Percentiles rank a stretch among this genome's conserved stretches.
These are phyloP conservation scores for Trichosporon sp. DNA, from an alignment of 1,284 basidiomycete species.

Conservation along the genomic window DNA sequence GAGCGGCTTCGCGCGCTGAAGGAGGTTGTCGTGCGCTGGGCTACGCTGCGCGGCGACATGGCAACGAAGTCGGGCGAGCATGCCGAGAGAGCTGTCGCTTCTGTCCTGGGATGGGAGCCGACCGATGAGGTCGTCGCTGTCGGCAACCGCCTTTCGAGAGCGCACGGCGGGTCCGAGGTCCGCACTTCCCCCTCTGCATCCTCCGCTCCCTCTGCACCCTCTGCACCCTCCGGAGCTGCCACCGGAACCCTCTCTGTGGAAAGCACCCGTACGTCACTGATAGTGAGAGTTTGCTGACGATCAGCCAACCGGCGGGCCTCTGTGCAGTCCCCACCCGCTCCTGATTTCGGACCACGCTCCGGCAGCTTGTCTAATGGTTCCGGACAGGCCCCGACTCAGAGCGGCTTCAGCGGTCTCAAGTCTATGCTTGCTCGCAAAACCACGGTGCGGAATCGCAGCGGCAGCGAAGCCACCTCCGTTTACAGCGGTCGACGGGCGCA, in stretches of 20 bases:
- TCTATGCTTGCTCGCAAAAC: constrained; percentile 47
- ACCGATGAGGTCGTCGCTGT: constrained; percentile 36
- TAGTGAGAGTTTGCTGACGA: background rate
- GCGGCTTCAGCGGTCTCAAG: constrained; percentile 46
- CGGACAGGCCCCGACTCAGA: constrained; percentile 5
- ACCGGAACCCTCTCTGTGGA: constrained; percentile 13
- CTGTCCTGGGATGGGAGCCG: constrained; percentile 45
- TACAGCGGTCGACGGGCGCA: constrained; percentile 23
- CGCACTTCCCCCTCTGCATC: background rate
- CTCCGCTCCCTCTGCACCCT: too few species aligned
- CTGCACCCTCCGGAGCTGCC: background rate
- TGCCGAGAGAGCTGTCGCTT: constrained; percentile 38
- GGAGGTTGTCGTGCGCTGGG: constrained; percentile 47
- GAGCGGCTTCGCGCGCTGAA: constrained; percentile 43
- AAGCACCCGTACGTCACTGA: constrained; percentile 22
- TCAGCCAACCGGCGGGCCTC: constrained; percentile 13
- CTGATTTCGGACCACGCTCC: constrained; percentile 35
- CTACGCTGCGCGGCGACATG: constrained; percentile 44
- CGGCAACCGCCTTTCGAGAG: constrained; percentile 33
- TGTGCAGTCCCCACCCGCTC: background rate
- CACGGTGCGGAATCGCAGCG: constrained; percentile 34
- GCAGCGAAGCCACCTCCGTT: constrained; percentile 23
- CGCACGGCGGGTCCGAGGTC: constrained; percentile 18
- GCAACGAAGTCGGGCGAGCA: constrained; percentile 41
- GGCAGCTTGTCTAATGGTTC: constrained; percentile 28